A percentile compares a stretch with the other conserved stretches of the same genome.
Conservation (phyloP, 495 filamentous ascomycete genomes). For the Massariosphaeria phaeospora region DNA sequence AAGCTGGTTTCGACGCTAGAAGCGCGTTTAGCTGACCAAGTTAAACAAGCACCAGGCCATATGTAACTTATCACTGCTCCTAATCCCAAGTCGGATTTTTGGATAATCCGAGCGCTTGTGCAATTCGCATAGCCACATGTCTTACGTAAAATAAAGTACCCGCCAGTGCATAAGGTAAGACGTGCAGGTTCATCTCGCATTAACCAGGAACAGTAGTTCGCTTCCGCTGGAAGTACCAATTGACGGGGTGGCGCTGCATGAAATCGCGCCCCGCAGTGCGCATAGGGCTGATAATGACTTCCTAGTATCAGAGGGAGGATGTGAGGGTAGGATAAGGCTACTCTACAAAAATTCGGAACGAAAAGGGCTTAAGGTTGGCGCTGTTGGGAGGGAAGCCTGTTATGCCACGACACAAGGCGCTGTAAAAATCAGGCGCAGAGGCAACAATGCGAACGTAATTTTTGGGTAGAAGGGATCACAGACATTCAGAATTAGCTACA, state of each 20-base stretch:
- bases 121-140: too few relatives aligned
- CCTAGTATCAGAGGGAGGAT: slow-evolving; percentile 5
- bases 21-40: too few relatives aligned
- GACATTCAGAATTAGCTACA: slow-evolving; percentile 3
- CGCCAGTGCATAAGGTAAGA: too few relatives aligned
- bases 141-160: too few relatives aligned
- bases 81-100: too few relatives aligned
- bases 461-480: too few relatives aligned
- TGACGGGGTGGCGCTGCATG: not conserved
- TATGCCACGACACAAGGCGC: slow-evolving; percentile 20
- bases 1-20: slow-evolving; percentile 1
- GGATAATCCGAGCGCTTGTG: too few relatives aligned
- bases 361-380: slow-evolving; percentile 16
- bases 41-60: too few relatives aligned
- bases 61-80: too few relatives aligned
- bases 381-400: slow-evolving; percentile 17
- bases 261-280: slow-evolving; percentile 1
- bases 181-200: not conserved
- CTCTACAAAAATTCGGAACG: slow-evolving; percentile 18
- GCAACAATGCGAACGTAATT: slow-evolving; percentile 14
- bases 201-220: not conserved
- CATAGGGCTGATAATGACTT: slow-evolving; percentile 15
- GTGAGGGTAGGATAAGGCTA: slow-evolving; percentile 9
- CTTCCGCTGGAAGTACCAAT: not conserved
- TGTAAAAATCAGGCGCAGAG: slow-evolving; percentile 24